Evolutionary conservation across 2,329 filamentous ascomycete species (phyloP), one percentile per base, ranked within the genome.

Genomic region (Aspergillus uvarum): DNA sequence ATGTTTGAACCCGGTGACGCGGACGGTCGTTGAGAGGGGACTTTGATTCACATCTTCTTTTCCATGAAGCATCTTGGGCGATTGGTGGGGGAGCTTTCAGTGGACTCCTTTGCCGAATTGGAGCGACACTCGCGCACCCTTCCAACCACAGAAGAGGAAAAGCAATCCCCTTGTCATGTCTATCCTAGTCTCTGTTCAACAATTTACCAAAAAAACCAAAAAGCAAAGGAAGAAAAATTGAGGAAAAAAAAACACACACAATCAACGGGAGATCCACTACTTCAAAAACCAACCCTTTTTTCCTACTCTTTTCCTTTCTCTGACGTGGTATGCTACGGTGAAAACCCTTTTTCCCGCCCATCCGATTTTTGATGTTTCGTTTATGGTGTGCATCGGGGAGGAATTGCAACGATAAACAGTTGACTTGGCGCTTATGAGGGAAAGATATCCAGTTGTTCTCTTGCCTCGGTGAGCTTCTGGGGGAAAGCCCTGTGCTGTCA

Each of bases 401-500:
- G 72, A 70, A 75, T 75, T 68, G 70, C 68, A 65, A 74, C 70
- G 75, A 76, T 73, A 12, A 75, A 75, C 82, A 79, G 83, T 83
- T 86, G 86, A 83, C 83, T 44, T 80, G 83, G 89, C 87, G 89
- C 92, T 97, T 84, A 97, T 90, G 93, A 97, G 92, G 94, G 94
- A 98, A 98, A 98, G 94, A 98, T 92, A 96, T 89, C 92, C 75
- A 75, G 74, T 71, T 72, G 80, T 77, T 76, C 76, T 78, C 70
- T 69, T 72, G 70, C 67, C 76, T 68, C 73, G 68, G 72, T 67
- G 67, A 67, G 63, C 66, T 70, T 73, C 76, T 80, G 89, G 92
- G 93, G 92, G 94, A 98, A 97, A 92, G 94, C 94, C 94, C 92
- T 97, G 93, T 95, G 87, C 84, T 87, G 83, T 85, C 84, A 76